A percentile compares a stretch with the other conserved stretches of the same genome.
Conservation (phyloP, 2,329 filamentous ascomycete species). For the Arthrobotrys sinensis region DNA sequence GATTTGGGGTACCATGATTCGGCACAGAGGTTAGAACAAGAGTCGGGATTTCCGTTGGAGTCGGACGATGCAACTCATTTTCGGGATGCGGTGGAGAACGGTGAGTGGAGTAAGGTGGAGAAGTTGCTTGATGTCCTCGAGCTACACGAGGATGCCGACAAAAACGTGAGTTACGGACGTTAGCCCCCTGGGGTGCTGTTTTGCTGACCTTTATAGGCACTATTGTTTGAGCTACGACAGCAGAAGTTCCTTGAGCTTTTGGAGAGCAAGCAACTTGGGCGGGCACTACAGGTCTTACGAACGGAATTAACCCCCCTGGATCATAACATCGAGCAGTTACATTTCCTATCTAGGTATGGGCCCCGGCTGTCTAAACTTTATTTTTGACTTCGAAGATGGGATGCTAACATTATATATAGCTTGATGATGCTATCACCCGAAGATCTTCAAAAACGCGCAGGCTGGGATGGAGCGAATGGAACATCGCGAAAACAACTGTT, state of each 20-base stretch:
- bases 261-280: constrained; percentile 80
- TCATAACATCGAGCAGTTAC: constrained; percentile 82
- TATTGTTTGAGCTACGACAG: constrained; percentile 90
- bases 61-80: constrained; percentile 89
- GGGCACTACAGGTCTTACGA: constrained; percentile 85
- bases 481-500: constrained; percentile 81
- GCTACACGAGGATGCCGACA: constrained; percentile 81
- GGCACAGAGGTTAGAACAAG: constrained; percentile 80
- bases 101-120: constrained; percentile 89
- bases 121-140: constrained; percentile 81
- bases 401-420: constrained; percentile 68
- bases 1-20: constrained; percentile 89
- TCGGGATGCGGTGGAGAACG: constrained; percentile 82
- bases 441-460: constrained; percentile 81
- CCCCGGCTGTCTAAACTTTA: neutral
- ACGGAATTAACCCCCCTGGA: constrained; percentile 89
- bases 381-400: neutral
- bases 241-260: constrained; percentile 96
- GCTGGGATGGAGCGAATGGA: constrained; percentile 86
- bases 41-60: constrained; percentile 91
- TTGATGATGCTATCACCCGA: constrained; percentile 89
- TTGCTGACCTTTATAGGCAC: constrained; percentile 62
- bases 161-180: constrained; percentile 72
- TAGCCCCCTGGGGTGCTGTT: neutral
- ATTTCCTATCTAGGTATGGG: constrained; percentile 81